Conservation (phyloP, 2,329 filamentous ascomycete species). For the Epichloe scottii region DNA sequence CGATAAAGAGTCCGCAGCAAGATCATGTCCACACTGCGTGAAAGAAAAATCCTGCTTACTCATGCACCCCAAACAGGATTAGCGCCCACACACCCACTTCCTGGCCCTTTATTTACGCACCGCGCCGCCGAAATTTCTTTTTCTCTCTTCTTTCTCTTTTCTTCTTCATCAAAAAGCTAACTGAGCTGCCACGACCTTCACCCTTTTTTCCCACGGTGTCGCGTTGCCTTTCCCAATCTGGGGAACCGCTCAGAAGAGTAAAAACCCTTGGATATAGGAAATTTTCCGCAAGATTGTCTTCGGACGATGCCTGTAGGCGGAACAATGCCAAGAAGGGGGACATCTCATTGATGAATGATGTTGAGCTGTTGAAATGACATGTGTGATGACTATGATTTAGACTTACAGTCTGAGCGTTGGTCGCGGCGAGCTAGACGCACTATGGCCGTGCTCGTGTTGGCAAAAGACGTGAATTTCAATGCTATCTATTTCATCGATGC, state of each 20-base stretch:
- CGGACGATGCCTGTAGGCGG: conserved; percentile 31
- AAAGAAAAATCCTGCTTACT: background rate
- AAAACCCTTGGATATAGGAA: conserved; percentile 52
- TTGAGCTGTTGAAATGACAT: background rate
- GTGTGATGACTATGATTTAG: background rate
- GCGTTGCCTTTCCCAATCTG: conserved; percentile 43
- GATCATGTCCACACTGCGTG: background rate
- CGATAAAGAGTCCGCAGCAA: background rate
- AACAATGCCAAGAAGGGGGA: conserved; percentile 50
- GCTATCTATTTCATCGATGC: no score
- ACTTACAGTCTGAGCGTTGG: no score
- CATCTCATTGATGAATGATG: conserved; percentile 15
- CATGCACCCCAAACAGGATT: conserved; percentile 7
- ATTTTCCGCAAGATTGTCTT: conserved; percentile 33
- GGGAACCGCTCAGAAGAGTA: conserved; percentile 45
- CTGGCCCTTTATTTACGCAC: conserved; percentile 14
- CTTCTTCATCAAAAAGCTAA: conserved; percentile 50
- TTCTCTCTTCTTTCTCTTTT: conserved; percentile 25
- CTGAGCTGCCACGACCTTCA: conserved; percentile 54
- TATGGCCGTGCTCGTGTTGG: no score
- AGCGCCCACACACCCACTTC: conserved; percentile 8
- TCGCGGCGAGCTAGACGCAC: no score
- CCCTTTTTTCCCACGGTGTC: conserved; percentile 42
- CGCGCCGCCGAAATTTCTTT: conserved; percentile 16
- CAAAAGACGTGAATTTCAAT: background rate